Evolutionary conservation across 1,139 yeast species (phyloP).

Genomic region (Meyerozyma carpophila): DNA sequence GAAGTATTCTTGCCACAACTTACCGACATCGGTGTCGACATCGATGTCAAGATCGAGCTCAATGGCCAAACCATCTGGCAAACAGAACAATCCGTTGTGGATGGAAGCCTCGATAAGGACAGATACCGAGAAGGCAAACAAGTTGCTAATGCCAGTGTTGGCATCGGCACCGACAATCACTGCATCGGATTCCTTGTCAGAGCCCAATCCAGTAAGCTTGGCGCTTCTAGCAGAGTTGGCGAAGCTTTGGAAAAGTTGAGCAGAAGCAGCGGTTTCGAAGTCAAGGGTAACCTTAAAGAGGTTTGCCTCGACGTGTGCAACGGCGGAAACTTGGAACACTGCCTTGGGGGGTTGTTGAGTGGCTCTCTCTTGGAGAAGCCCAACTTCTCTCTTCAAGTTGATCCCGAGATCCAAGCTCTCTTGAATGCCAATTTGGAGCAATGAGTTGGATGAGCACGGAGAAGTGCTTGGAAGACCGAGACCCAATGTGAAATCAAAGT

Average conservation of each 20-base stretch:
- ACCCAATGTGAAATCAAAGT: slow-evolving; percentile 1
- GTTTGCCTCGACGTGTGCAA: slow-evolving; percentile 1
- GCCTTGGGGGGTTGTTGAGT: neutral
- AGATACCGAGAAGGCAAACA: neutral
- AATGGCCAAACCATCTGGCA: slow-evolving; percentile 1
- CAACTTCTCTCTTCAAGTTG: slow-evolving; percentile 2
- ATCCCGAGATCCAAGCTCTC: neutral
- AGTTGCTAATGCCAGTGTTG: neutral
- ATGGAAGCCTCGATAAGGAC: neutral
- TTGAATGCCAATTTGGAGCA: slow-evolving; percentile 1
- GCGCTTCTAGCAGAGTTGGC: neutral
- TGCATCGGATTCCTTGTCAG: neutral
- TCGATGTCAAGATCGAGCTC: neutral
- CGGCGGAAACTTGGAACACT: neutral
- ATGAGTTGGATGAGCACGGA: neutral
- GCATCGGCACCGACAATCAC: neutral
- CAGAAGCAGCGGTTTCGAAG: slow-evolving; percentile 1
- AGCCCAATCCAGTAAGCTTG: neutral
- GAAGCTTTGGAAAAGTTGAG: neutral
- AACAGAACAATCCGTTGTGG: slow-evolving; percentile 1
- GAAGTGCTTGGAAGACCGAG: slow-evolving; percentile 1
- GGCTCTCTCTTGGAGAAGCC: neutral
- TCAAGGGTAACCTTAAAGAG: slow-evolving; percentile 1
- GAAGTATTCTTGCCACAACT: slow-evolving; percentile 1
- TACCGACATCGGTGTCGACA: neutral